phyloP scores from a whole-genome alignment of 352 stramenopile genomes.

The Phytophthora citricola region DNA sequence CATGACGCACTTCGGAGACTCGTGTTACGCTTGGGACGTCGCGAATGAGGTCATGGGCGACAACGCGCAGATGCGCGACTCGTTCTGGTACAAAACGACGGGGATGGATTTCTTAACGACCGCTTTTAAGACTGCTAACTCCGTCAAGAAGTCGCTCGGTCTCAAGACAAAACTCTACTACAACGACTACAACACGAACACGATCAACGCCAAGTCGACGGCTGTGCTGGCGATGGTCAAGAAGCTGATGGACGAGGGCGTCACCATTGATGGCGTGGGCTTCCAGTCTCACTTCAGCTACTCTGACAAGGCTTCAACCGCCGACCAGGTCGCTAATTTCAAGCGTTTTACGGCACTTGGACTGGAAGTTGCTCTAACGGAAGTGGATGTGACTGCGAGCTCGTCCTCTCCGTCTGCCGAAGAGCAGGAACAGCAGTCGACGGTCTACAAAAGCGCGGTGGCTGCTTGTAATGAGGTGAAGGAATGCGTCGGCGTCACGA shows the following conservation, averaged over 20 bases:
- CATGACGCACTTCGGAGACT: constrained; percentile 40
- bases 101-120: constrained; percentile 40
- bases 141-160: constrained; percentile 34
- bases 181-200: constrained; percentile 44
- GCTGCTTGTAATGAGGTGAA: constrained; percentile 34
- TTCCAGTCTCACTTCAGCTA: constrained; percentile 31
- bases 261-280: constrained; percentile 30
- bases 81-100: constrained; percentile 45
- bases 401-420: constrained; percentile 18
- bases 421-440: constrained; percentile 19
- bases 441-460: constrained; percentile 31
- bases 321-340: constrained; percentile 24
- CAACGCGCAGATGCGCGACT: constrained; percentile 29
- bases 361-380: constrained; percentile 36
- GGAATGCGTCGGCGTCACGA: constrained; percentile 36
- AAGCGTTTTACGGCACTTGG: constrained; percentile 38
- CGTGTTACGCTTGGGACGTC: constrained; percentile 44
- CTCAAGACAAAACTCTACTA: constrained; percentile 39
- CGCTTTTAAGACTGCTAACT: constrained; percentile 37
- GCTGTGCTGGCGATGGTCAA: constrained; percentile 31
- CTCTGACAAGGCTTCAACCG: constrained; percentile 12
- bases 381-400: constrained; percentile 30
- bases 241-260: constrained; percentile 19
- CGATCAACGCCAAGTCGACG: constrained; percentile 39
- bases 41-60: constrained; percentile 45